Evolutionary conservation across 2,329 filamentous ascomycete species (phyloP), one percentile per base, ranked within the genome.

Genomic region (Chaetomium olivaceum): DNA sequence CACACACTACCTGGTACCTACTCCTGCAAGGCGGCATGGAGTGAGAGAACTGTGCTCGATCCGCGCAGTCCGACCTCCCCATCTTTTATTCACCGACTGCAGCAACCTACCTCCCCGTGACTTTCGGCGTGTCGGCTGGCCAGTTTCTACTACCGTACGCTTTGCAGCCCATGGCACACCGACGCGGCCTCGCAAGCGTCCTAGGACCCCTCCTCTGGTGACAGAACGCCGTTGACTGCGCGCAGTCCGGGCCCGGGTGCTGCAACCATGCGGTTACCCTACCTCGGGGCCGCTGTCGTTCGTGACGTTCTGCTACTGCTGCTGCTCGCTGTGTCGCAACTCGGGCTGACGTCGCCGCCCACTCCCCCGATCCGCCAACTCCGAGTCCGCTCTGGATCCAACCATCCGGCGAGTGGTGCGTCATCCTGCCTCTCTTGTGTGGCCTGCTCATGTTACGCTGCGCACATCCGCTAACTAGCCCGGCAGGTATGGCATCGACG

Each of bases 401-500:
- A 50, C 69, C 72, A n/a, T 73, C 72, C 19, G 67, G 67, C 60
- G 67, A 71, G 56, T 74, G 72, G 73, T 74, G 69, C 63, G 72
- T 71, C 16, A 14, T 33, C 19, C 11, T 43, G 11, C 12, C 11
- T n/a, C 11, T n/a, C 54, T 16, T 57, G 21, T 23, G 31, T 57
- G 54, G 31, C 48, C 25, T 63, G n/a, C 25, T 21, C 39, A 36
- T 64, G 62, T 59, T n/a, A 48, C 50, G 19, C 39, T 66, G 46
- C 59, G 23, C 61, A n/a, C 43, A 27, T 57, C 23, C 52, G 65
- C 69, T 73, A 46, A 73, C 68, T 33, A 12, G 29, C 23, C 31
- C 58, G 29, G 36, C 62, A 87, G 85, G 86, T 82, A 85, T 67
- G 87, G 87, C 57, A 81, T 85, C 69, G 89, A 91, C 74, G 89